These are phyloP conservation scores for Aspergillus incahuasiensis DNA, from an alignment of 495 filamentous ascomycete species.

Conservation along the genomic window DNA sequence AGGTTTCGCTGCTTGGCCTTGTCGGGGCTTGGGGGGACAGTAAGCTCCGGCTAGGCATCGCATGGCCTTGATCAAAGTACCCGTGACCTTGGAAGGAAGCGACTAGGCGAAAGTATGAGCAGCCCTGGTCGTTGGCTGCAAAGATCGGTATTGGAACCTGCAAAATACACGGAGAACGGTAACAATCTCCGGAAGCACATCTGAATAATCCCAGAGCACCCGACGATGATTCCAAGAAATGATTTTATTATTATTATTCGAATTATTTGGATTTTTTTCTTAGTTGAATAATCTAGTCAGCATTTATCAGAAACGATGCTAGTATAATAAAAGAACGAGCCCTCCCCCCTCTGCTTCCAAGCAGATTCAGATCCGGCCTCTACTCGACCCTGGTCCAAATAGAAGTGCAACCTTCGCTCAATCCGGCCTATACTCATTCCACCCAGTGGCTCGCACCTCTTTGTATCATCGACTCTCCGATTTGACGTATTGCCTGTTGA, in stretches of 20 bases:
- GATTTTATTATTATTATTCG: conserved; percentile 9
- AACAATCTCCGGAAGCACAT: conserved; percentile 8
- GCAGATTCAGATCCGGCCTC: conserved; percentile 10
- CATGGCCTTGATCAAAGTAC: background rate
- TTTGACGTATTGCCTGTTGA: conserved; percentile 13
- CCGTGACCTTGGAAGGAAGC: background rate
- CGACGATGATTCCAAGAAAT: conserved; percentile 2
- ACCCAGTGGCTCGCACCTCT: conserved; percentile 6
- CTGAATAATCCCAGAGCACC: conserved; percentile 1
- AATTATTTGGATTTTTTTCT: conserved; percentile 14
- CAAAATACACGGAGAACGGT: conserved; percentile 5
- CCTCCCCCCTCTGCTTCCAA: conserved; percentile 3
- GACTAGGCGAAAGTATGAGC: background rate
- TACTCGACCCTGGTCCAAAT: background rate
- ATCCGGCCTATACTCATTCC: conserved; percentile 11
- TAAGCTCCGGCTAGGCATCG: background rate
- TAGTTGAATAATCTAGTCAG: conserved; percentile 12
- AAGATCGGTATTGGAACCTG: too few relatives aligned
- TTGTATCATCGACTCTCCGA: conserved; percentile 20
- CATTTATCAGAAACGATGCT: conserved; percentile 10
- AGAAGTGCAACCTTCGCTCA: conserved; percentile 4
- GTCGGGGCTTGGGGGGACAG: too few relatives aligned
- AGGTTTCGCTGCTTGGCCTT: background rate
- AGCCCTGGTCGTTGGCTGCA: background rate
- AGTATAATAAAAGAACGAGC: conserved; percentile 9